phyloP scores from a whole-genome alignment of 139 green algal genomes.

The Chlamydomonas sp. region DNA sequence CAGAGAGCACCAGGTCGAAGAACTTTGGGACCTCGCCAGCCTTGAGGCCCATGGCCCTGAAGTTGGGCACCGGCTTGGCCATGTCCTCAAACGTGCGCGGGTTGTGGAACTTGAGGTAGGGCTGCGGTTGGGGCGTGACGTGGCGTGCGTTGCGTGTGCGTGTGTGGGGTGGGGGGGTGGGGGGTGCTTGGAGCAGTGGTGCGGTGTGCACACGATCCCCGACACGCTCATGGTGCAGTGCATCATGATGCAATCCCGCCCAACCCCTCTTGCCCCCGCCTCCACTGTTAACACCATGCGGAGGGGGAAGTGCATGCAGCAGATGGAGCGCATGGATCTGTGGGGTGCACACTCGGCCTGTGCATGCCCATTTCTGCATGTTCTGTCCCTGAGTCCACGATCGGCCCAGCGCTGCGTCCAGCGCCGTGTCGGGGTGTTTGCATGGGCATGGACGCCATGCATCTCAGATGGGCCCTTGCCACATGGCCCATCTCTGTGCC shows the following conservation, averaged over 20 bases:
- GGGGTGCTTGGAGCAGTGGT: background rate
- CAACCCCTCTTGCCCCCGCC: too few species aligned
- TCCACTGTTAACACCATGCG: background rate
- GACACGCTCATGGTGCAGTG: too few species aligned
- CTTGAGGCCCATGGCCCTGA: constrained; percentile 44
- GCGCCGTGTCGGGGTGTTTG: background rate
- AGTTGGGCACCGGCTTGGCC: constrained; percentile 49
- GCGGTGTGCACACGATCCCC: background rate
- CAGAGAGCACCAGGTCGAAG: constrained; percentile 46
- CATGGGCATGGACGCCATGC: background rate
- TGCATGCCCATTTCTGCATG: too few species aligned
- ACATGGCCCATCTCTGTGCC: background rate
- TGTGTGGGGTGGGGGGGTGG: background rate
- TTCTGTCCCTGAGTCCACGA: too few species aligned
- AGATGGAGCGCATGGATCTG: too few species aligned
- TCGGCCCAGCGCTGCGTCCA: too few species aligned
- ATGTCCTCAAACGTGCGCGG: constrained; percentile 54
- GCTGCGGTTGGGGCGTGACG: constrained; percentile 22
- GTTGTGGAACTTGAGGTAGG: constrained; percentile 55
- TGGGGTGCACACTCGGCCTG: too few species aligned
- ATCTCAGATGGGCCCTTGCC: background rate
- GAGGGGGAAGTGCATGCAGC: too few species aligned
- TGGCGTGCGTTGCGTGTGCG: background rate
- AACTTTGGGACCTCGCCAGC: constrained; percentile 43
- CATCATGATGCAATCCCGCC: too few species aligned